Conservation (phyloP, 2,329 filamentous ascomycete genomes). For the Aaosphaeria pasadenensis region DNA sequence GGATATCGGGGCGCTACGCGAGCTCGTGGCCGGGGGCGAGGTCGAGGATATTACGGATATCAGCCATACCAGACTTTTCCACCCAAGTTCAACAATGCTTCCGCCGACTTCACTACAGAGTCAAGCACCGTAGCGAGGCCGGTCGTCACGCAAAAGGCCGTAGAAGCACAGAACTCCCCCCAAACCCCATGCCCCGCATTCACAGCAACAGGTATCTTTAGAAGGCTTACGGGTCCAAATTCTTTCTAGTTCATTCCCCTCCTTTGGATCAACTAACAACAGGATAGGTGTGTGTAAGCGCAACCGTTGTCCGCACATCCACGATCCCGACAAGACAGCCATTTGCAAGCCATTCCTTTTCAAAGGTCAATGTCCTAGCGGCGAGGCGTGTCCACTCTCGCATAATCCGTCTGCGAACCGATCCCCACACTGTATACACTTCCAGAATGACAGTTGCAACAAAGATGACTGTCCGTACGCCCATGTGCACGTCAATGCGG, state of each 20-base stretch:
- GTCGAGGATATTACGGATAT: background rate
- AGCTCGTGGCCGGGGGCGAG: conserved; percentile 1
- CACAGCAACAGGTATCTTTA: conserved; percentile 30
- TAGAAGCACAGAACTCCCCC: background rate
- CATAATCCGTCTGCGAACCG: conserved; percentile 82
- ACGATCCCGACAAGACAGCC: conserved; percentile 83
- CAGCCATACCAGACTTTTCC: conserved; percentile 3
- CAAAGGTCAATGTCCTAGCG: conserved; percentile 73
- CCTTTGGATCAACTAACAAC: conserved; percentile 13
- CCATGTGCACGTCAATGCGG: conserved; percentile 74
- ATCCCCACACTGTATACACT: conserved; percentile 85
- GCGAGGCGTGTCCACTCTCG: conserved; percentile 82
- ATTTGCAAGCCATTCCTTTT: conserved; percentile 85
- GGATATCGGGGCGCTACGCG: conserved; percentile 1
- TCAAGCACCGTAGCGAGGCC: no score
- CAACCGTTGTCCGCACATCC: conserved; percentile 72
- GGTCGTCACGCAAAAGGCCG: no score
- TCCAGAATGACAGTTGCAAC: conserved; percentile 83
- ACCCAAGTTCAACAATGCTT: conserved; percentile 1
- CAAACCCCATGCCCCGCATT: conserved; percentile 20
- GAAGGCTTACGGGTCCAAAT: conserved; percentile 5
- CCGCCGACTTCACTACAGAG: conserved; percentile 1
- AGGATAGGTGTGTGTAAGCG: conserved; percentile 75
- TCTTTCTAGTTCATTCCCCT: conserved; percentile 1
- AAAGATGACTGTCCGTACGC: conserved; percentile 84